Evolutionary conservation across 441 rosid species (phyloP).

Genomic region (Euphorbia corollata): DNA sequence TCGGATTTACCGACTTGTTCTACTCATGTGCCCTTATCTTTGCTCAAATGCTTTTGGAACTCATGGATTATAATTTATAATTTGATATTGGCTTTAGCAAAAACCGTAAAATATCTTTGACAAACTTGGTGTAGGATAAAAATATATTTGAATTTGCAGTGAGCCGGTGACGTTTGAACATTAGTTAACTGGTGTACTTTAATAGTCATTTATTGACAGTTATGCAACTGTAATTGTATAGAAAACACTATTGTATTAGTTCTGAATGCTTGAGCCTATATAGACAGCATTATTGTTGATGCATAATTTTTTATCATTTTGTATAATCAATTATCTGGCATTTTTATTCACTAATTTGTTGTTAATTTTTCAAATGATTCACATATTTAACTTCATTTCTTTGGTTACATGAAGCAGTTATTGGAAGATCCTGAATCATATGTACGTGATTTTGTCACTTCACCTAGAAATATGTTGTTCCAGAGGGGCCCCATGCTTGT

Average conservation of each 20-base stretch:
- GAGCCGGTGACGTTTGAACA: neutral
- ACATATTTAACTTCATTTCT: constrained; percentile 12
- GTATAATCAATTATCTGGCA: neutral
- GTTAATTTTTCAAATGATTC: neutral
- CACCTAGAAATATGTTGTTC: constrained; percentile 63
- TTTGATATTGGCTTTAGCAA: neutral
- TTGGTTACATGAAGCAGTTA: constrained; percentile 43
- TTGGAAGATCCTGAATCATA: constrained; percentile 60
- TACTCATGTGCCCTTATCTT: neutral
- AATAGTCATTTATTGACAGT: neutral
- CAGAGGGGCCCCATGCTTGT: constrained; percentile 67
- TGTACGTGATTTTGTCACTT: constrained; percentile 56
- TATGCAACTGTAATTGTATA: neutral
- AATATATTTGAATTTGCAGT: neutral
- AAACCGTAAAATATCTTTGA: neutral
- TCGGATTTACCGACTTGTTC: neutral
- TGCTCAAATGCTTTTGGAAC: neutral
- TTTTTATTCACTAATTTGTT: neutral
- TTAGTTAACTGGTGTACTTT: neutral
- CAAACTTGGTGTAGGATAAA: neutral
- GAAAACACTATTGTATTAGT: neutral
- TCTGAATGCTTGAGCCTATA: too few relatives aligned
- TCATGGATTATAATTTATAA: neutral
- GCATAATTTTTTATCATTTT: neutral
- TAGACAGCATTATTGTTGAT: neutral